Evolutionary conservation across 495 filamentous ascomycete genomes (phyloP).

Genomic region (Cryomyces minteri): DNA sequence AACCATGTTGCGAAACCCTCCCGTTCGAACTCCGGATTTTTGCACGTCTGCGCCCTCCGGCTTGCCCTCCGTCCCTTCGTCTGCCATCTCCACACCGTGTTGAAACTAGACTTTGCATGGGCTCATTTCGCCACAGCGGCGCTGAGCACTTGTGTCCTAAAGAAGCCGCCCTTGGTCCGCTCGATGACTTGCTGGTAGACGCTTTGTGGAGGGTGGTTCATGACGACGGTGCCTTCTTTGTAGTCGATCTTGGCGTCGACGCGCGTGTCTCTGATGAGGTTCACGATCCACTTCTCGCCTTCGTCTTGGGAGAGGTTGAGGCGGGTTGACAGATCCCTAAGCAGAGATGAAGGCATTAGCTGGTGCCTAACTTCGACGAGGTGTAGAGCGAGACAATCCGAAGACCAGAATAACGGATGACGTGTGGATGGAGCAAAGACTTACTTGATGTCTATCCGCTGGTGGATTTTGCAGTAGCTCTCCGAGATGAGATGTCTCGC

Average conservation of each 20-base stretch:
- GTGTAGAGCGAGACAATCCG: neutral
- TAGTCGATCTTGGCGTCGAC: conserved; percentile 99
- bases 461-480: conserved; percentile 98
- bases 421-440: conserved; percentile 7
- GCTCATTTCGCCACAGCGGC: conserved; percentile 15
- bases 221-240: conserved; percentile 93
- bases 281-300: conserved; percentile 99
- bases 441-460: conserved; percentile 88
- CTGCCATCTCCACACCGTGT: no score
- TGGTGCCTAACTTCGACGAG: no score
- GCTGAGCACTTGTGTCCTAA: conserved; percentile 34
- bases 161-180: conserved; percentile 86
- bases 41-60: no score
- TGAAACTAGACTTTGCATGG: no score
- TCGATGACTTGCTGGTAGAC: conserved; percentile 99
- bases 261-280: conserved; percentile 81
- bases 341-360: neutral
- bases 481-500: conserved; percentile 94
- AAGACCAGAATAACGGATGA: neutral
- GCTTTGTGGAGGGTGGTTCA: conserved; percentile 97
- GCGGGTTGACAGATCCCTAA: conserved; percentile 67
- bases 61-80: no score
- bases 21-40: no score
- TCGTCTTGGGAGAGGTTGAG: conserved; percentile 82
- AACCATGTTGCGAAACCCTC: no score